These are phyloP conservation scores for Lichtheimia ramosa DNA, from an alignment of 371 early-diverging fungal species.

Conservation along the genomic window DNA sequence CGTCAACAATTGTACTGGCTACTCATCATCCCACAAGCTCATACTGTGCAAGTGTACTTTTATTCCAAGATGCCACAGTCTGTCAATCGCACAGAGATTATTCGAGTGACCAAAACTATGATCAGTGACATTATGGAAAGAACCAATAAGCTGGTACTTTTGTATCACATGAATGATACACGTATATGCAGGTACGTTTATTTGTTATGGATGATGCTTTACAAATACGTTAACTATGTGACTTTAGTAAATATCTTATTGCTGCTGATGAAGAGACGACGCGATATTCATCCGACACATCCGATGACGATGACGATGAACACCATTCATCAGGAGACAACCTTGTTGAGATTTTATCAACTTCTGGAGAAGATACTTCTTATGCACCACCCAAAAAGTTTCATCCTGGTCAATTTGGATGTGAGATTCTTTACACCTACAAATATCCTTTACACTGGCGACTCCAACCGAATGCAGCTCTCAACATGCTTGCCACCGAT, in stretches of 20 bases:
- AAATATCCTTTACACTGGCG: constrained; percentile 79
- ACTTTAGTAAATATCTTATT: constrained; percentile 65
- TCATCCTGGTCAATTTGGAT: constrained; percentile 71
- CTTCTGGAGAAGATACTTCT: constrained; percentile 40
- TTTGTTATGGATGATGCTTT: too few species aligned
- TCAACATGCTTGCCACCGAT: constrained; percentile 54
- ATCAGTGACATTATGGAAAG: constrained; percentile 62
- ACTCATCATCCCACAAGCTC: constrained; percentile 57
- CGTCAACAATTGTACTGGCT: constrained; percentile 65
- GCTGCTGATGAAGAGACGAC: constrained; percentile 47
- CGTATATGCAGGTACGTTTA: constrained; percentile 62
- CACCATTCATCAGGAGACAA: constrained; percentile 33
- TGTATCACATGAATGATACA: constrained; percentile 65
- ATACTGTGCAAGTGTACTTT: constrained; percentile 64
- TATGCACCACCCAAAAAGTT: constrained; percentile 42
- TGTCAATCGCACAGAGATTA: constrained; percentile 56
- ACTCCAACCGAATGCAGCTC: constrained; percentile 65
- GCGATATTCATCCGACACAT: constrained; percentile 36
- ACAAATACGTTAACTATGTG: background rate
- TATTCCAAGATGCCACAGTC: constrained; percentile 67
- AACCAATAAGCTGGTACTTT: constrained; percentile 67
- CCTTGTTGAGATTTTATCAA: constrained; percentile 43
- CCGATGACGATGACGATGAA: constrained; percentile 47
- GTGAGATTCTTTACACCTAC: constrained; percentile 62
- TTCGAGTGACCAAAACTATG: constrained; percentile 57